phyloP scores from a whole-genome alignment of 1,139 yeast genomes.

The Protomyces macrosporus region DNA sequence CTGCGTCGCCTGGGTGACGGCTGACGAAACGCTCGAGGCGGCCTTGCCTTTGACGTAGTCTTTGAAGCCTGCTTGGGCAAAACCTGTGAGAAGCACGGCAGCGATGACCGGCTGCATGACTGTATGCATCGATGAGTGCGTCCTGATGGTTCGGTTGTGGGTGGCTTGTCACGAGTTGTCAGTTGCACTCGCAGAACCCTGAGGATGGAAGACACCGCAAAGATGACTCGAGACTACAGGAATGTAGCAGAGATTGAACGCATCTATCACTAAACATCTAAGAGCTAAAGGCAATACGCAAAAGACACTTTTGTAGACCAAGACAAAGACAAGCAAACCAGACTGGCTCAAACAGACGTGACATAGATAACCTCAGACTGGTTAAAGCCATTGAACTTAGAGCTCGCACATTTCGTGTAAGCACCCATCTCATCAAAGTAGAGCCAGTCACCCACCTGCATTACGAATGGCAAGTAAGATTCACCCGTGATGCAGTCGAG shows the following conservation, averaged over 20 bases:
- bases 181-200: too few relatives aligned
- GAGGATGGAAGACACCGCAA: too few relatives aligned
- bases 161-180: not conserved
- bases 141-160: not conserved
- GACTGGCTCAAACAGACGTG: not conserved
- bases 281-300: too few relatives aligned
- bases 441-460: conserved; percentile 86
- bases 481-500: conserved; percentile 70
- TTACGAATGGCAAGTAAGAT: conserved; percentile 52
- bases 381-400: conserved; percentile 37
- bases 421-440: conserved; percentile 84
- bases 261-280: too few relatives aligned
- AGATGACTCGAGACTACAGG: too few relatives aligned
- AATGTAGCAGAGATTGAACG: too few relatives aligned
- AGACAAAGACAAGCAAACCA: not conserved
- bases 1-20: not conserved
- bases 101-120: not conserved
- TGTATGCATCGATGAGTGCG: not conserved
- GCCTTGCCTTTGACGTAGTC: not conserved
- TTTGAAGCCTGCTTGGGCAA: not conserved
- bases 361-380: conserved; percentile 23
- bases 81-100: not conserved
- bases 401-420: conserved; percentile 86
- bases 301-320: not conserved
- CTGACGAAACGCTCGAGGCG: not conserved